phyloP scores from a whole-genome alignment of 306 rosid genomes.

The Crotalaria pallida region DNA sequence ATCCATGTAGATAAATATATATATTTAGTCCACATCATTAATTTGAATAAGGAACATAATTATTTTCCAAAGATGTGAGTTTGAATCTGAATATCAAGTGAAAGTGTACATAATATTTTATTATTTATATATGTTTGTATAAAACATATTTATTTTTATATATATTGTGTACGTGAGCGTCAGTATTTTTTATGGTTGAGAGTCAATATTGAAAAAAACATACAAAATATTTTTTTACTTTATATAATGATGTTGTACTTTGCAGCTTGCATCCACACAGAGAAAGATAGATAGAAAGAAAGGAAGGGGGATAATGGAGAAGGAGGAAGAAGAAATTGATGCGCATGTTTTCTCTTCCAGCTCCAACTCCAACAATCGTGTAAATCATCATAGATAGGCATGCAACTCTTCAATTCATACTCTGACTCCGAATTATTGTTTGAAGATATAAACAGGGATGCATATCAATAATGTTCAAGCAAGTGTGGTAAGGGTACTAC shows the following conservation, averaged over 20 bases:
- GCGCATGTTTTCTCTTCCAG: not conserved
- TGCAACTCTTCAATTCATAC: not conserved
- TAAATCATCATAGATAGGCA: not conserved
- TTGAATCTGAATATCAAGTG: no score
- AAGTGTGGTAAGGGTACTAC: not conserved
- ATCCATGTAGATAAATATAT: no score
- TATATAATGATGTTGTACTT: not conserved
- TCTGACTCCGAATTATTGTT: not conserved
- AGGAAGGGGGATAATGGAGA: not conserved
- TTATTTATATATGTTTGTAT: no score
- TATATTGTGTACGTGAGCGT: no score
- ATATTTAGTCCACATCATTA: no score
- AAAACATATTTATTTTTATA: no score
- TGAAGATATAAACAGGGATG: not conserved
- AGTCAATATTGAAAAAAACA: no score
- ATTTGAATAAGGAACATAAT: no score
- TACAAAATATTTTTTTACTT: no score
- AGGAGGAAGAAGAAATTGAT: not conserved
- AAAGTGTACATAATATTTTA: no score
- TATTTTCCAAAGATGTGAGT: no score
- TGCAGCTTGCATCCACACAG: not conserved
- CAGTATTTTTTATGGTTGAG: no score
- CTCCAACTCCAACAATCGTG: not conserved
- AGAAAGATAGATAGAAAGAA: not conserved
- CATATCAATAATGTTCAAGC: slow-evolving; percentile 17